phyloP scores from a whole-genome alignment of 805 yeast species.

The Spathaspora boniae region DNA sequence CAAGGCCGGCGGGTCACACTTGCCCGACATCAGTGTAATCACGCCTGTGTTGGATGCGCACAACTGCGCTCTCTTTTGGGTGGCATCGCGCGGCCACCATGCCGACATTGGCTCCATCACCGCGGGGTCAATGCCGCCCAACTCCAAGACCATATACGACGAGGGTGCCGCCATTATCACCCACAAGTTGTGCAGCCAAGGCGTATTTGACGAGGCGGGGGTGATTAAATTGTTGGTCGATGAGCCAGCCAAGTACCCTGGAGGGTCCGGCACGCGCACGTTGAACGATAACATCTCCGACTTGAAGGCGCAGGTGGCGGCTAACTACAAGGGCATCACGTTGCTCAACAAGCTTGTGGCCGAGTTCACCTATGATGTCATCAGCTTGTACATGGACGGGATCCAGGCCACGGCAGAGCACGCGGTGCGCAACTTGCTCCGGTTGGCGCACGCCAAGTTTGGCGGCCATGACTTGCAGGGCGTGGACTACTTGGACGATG shows the following conservation, averaged over 20 bases:
- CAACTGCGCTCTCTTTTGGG: conserved; percentile 69
- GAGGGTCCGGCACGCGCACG: conserved; percentile 87
- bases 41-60: conserved; percentile 68
- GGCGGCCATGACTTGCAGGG: conserved; percentile 44
- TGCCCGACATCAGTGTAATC: conserved; percentile 72
- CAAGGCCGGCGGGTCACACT: conserved; percentile 41
- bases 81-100: conserved; percentile 94
- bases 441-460: conserved; percentile 35
- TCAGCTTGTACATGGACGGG: conserved; percentile 34
- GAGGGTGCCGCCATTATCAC: conserved; percentile 90
- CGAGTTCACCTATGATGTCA: conserved; percentile 53
- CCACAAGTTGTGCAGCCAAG: conserved; percentile 63
- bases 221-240: conserved; percentile 58
- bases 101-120: conserved; percentile 91
- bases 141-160: conserved; percentile 77
- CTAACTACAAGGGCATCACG: conserved; percentile 80
- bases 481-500: conserved; percentile 76
- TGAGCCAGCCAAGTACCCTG: conserved; percentile 78
- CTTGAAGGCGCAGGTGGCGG: conserved; percentile 59
- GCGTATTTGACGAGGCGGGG: conserved; percentile 70
- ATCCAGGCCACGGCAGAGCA: conserved; percentile 34
- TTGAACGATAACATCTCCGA: conserved; percentile 77
- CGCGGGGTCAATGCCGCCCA: conserved; percentile 95
- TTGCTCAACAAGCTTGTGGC: conserved; percentile 56
- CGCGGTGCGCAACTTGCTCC: conserved; percentile 30